Percentiles rank a stretch among this genome's conserved stretches.
Conservation (phyloP, 345 rosid species). For the Raphanus sativus region DNA sequence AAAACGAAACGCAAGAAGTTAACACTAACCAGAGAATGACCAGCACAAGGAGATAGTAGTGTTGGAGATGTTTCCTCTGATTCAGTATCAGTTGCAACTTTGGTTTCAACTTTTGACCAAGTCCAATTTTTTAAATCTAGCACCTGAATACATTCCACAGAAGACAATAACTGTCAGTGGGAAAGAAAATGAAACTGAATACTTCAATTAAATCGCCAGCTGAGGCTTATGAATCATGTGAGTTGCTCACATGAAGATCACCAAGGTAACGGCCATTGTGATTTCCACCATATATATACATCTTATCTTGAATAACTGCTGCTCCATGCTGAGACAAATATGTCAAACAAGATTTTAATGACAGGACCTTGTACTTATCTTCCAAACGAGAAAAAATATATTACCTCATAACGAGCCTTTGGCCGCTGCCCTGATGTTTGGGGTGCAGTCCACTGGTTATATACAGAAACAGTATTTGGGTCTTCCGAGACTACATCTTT, state of each 20-base stretch:
- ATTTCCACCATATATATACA: not conserved
- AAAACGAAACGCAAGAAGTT: not conserved
- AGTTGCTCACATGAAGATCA: not conserved
- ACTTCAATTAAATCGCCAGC: not conserved
- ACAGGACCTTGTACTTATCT: not conserved
- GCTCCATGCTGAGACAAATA: not conserved
- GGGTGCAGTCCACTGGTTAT: constrained; percentile 1
- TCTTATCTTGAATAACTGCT: not conserved
- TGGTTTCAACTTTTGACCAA: not conserved
- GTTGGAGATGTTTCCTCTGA: not conserved
- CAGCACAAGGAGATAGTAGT: not conserved
- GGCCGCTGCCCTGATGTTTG: not conserved
- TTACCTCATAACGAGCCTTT: not conserved
- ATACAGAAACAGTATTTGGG: not conserved
- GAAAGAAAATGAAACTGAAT: not conserved
- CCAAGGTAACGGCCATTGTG: constrained; percentile 1
- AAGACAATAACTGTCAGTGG: not conserved
- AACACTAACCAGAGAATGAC: not conserved
- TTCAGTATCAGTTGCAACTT: not conserved
- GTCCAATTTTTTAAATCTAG: not conserved
- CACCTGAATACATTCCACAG: not conserved
- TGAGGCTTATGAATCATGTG: not conserved
- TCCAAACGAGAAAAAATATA: not conserved
- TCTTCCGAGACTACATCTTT: constrained; percentile 1
- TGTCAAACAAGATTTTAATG: not conserved